Percentiles rank a stretch among this genome's conserved stretches.
Conservation (phyloP, 768 basidiomycete genomes). For the Cyathus striatus region DNA sequence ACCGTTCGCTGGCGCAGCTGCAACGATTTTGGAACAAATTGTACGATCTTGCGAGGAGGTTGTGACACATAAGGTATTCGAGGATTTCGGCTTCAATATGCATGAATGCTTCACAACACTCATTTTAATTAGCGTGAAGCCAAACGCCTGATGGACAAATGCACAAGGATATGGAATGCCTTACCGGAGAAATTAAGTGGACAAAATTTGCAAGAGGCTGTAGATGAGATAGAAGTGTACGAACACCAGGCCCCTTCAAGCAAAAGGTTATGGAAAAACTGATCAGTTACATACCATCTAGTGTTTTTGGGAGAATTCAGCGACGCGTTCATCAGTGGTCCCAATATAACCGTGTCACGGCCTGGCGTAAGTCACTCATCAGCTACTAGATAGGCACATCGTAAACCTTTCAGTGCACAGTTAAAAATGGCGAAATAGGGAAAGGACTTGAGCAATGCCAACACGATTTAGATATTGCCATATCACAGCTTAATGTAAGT, state of each 20-base stretch:
- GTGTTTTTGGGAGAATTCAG: conserved; percentile 36
- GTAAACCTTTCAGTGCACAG: no score
- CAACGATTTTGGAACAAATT: conserved; percentile 38
- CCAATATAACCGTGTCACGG: conserved; percentile 27
- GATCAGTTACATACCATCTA: conserved; percentile 10
- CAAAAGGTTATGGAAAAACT: background rate
- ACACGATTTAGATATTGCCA: conserved; percentile 33
- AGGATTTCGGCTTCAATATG: conserved; percentile 1
- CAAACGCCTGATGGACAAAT: conserved; percentile 35
- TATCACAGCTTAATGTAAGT: conserved; percentile 39
- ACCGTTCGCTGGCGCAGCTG: conserved; percentile 40
- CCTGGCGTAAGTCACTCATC: conserved; percentile 29
- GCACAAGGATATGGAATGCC: conserved; percentile 29
- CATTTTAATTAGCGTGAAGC: conserved; percentile 25
- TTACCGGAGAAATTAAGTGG: conserved; percentile 39
- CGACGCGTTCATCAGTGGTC: conserved; percentile 34
- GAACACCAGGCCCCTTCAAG: conserved; percentile 7
- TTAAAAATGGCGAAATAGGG: conserved; percentile 40
- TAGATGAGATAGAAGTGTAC: conserved; percentile 41
- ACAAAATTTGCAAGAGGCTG: conserved; percentile 29
- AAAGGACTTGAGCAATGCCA: conserved; percentile 39
- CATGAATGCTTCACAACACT: conserved; percentile 10
- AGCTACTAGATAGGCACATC: no score
- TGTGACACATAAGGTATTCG: conserved; percentile 40
- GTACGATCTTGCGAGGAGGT: conserved; percentile 40